Evolutionary conservation across 495 filamentous ascomycete genomes (phyloP).

Genomic region (Melanomma pulvis-pyrius): DNA sequence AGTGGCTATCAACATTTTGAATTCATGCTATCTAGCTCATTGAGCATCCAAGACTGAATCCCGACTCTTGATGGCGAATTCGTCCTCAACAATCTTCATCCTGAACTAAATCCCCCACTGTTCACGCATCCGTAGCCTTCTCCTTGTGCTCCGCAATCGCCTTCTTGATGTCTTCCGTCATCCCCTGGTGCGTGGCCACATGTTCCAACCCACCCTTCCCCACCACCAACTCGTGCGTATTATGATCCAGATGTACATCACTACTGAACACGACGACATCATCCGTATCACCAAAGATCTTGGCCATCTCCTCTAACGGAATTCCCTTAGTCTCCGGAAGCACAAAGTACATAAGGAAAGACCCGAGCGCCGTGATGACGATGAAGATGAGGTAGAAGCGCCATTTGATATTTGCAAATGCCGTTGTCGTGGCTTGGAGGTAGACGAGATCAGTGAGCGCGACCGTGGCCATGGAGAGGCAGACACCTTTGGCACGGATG

Average conservation of each 20-base stretch:
- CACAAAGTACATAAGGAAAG: slow-evolving; percentile 62
- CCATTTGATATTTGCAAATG: slow-evolving; percentile 55
- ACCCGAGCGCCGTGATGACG: slow-evolving; percentile 53
- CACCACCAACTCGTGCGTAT: slow-evolving; percentile 34
- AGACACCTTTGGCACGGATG: slow-evolving; percentile 66
- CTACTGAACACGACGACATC: slow-evolving; percentile 32
- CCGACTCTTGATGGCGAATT: too few species aligned
- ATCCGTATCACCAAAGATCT: slow-evolving; percentile 39
- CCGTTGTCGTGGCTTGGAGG: slow-evolving; percentile 40
- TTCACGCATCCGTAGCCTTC: slow-evolving; percentile 14
- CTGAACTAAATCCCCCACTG: too few species aligned
- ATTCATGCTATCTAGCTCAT: too few species aligned
- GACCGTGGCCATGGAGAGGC: slow-evolving; percentile 65
- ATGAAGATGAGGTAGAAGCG: slow-evolving; percentile 52
- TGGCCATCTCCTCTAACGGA: slow-evolving; percentile 42
- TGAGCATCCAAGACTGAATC: too few species aligned
- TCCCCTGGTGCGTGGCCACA: slow-evolving; percentile 24
- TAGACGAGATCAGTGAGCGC: slow-evolving; percentile 50
- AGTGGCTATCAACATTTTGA: too few species aligned
- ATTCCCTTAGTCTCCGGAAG: slow-evolving; percentile 57
- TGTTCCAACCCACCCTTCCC: slow-evolving; percentile 10
- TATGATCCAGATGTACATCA: slow-evolving; percentile 33
- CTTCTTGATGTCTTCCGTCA: slow-evolving; percentile 23
- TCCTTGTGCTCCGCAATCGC: slow-evolving; percentile 6
- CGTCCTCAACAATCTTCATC: too few species aligned